Conservation (phyloP, 768 basidiomycete species). For the Lactarius quietus region DNA sequence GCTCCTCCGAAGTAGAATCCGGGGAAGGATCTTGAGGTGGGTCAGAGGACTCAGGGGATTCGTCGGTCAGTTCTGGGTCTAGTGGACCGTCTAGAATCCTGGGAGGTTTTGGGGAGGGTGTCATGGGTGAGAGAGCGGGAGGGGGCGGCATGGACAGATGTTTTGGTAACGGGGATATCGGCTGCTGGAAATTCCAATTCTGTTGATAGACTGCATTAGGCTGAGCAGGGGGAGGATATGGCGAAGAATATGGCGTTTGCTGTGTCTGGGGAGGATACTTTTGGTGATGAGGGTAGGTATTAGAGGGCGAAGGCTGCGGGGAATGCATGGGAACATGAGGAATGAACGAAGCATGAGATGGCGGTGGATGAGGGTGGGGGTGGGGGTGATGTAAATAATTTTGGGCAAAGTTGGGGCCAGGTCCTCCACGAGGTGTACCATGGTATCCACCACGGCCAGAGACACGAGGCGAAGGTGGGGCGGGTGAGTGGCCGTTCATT, state of each 20-base stretch:
- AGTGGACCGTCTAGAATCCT: conserved; percentile 22
- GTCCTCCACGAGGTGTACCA: conserved; percentile 31
- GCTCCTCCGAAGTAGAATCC: background rate
- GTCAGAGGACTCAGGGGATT: background rate
- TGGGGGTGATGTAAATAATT: conserved; percentile 36
- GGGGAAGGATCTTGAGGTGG: conserved; percentile 3
- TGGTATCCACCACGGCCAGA: conserved; percentile 37
- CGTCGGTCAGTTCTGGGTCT: conserved; percentile 11
- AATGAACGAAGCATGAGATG: conserved; percentile 40
- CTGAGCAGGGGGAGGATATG: conserved; percentile 28
- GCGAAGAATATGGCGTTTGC: conserved; percentile 32
- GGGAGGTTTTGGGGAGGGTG: conserved; percentile 18
- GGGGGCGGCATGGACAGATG: conserved; percentile 52
- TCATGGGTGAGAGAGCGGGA: conserved; percentile 25
- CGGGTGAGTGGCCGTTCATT: conserved; percentile 39
- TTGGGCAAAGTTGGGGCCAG: conserved; percentile 40
- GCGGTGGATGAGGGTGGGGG: conserved; percentile 37
- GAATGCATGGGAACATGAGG: conserved; percentile 28
- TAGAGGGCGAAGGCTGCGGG: conserved; percentile 31
- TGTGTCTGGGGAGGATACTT: conserved; percentile 32
- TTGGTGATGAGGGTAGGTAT: conserved; percentile 33
- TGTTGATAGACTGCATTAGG: conserved; percentile 36
- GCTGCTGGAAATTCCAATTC: conserved; percentile 46
- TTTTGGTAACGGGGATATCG: conserved; percentile 59
- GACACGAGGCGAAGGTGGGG: conserved; percentile 37